phyloP scores from a whole-genome alignment of 441 rosid genomes.

The Omphalea diandra region DNA sequence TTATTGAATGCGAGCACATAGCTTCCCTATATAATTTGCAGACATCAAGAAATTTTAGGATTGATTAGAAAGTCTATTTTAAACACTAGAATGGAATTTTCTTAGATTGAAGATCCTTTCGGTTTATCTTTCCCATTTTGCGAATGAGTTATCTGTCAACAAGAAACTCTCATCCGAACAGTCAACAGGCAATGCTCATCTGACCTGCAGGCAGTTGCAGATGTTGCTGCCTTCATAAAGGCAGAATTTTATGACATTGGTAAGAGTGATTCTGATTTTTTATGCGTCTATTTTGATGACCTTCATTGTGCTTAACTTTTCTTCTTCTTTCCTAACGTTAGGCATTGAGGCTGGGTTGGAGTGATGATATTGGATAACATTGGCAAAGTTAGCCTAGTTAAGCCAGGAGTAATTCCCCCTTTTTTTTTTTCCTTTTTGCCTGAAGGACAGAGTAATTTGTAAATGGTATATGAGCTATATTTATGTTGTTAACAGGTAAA shows the following conservation, averaged over 20 bases:
- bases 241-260: constrained; percentile 97
- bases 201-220: constrained; percentile 98
- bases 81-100: neutral
- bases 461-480: neutral
- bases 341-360: constrained; percentile 98
- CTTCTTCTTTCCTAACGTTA: constrained; percentile 20
- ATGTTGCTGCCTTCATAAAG: constrained; percentile 84
- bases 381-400: constrained; percentile 53
- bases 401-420: constrained; percentile 70
- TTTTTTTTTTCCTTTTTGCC: constrained; percentile 13
- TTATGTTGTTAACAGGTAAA: constrained; percentile 46
- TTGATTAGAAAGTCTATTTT: neutral
- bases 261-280: constrained; percentile 25
- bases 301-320: neutral
- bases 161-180: constrained; percentile 83
- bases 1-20: neutral
- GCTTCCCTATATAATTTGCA: neutral
- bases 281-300: neutral
- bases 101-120: neutral
- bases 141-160: constrained; percentile 9
- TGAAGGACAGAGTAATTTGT: neutral
- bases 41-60: neutral
- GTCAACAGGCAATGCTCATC: constrained; percentile 96
- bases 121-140: neutral
- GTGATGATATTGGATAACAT: constrained; percentile 75